phyloP scores from a whole-genome alignment of 257 asterid genomes.

The Handroanthus guayacan region DNA sequence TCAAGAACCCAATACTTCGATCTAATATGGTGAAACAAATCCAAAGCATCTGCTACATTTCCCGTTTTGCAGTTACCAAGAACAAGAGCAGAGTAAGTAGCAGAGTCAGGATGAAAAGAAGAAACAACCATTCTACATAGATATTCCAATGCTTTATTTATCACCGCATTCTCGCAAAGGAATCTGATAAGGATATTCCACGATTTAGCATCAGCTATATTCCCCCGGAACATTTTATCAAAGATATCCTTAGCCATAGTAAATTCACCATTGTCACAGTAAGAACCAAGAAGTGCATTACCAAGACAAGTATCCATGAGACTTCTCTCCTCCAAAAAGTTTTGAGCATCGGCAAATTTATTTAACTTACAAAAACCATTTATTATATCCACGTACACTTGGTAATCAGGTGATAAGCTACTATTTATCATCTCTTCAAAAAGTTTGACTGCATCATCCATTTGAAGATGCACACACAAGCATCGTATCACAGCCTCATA shows the following conservation, averaged over 20 bases:
- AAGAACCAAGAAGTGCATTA: conserved; percentile 67
- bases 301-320: conserved; percentile 46
- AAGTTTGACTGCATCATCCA: conserved; percentile 70
- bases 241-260: conserved; percentile 51
- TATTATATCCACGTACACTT: conserved; percentile 49
- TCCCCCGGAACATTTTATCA: conserved; percentile 53
- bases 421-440: conserved; percentile 60
- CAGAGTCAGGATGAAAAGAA: conserved; percentile 54
- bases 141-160: conserved; percentile 63
- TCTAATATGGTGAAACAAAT: conserved; percentile 51
- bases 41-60: conserved; percentile 51
- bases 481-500: conserved; percentile 62
- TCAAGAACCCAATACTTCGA: conserved; percentile 59
- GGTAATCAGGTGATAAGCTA: conserved; percentile 53
- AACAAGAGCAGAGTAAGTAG: conserved; percentile 72
- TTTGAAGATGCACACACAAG: conserved; percentile 59
- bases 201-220: conserved; percentile 52
- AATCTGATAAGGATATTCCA: conserved; percentile 69
- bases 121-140: conserved; percentile 68
- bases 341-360: conserved; percentile 56
- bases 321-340: conserved; percentile 54
- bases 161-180: conserved; percentile 53
- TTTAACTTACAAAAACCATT: conserved; percentile 57
- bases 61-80: conserved; percentile 66
- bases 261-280: conserved; percentile 52